Conservation (phyloP, 78 protist genomes). For the slime mould (Dictyostelium discoideum) region DNA sequence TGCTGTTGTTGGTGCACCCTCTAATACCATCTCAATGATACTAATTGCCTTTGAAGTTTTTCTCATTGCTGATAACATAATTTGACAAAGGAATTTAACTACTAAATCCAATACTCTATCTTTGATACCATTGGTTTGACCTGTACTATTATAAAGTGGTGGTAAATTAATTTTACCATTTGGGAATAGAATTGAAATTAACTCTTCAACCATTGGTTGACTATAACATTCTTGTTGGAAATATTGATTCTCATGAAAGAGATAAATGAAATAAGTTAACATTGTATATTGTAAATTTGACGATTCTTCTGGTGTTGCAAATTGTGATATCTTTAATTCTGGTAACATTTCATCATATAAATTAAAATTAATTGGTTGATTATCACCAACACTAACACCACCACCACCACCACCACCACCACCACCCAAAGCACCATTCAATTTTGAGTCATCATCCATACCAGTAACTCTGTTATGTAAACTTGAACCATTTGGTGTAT, state of each 20-base stretch:
- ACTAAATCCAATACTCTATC: conserved; percentile 68
- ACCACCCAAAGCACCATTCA: neutral
- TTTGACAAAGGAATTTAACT: conserved; percentile 65
- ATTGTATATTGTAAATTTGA: conserved; percentile 62
- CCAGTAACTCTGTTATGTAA: neutral
- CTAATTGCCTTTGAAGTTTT: conserved; percentile 30
- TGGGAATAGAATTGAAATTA: conserved; percentile 58
- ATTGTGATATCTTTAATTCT: conserved; percentile 4
- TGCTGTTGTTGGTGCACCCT: neutral
- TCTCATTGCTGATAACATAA: conserved; percentile 47
- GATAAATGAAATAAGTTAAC: conserved; percentile 54
- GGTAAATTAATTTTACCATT: conserved; percentile 26
- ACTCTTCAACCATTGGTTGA: conserved; percentile 12
- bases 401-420: neutral
- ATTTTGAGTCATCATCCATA: neutral
- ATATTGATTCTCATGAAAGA: conserved; percentile 50
- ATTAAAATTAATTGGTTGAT: neutral
- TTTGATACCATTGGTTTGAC: neutral
- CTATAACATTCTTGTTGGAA: conserved; percentile 72
- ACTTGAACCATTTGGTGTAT: neutral
- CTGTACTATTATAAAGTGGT: neutral
- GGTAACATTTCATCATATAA: neutral
- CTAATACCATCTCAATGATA: conserved; percentile 45
- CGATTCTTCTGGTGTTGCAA: conserved; percentile 59
- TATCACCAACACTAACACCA: neutral